Conservation (phyloP, 805 yeast species). For the Hanseniaspora clermontiae region DNA sequence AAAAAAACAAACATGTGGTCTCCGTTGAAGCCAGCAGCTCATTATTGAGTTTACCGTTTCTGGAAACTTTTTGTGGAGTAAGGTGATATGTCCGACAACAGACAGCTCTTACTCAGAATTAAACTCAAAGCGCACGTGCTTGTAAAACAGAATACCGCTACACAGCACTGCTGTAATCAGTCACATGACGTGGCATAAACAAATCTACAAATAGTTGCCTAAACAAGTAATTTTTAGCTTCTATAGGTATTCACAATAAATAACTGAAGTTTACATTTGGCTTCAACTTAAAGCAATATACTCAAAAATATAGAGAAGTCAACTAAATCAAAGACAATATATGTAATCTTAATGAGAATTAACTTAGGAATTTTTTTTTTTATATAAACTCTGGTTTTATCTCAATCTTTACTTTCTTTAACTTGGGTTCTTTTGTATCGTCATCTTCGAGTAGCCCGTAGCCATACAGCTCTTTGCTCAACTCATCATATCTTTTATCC, state of each 20-base stretch:
- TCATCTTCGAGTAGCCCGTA: background rate
- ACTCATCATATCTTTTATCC: constrained; percentile 1
- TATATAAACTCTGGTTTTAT: background rate
- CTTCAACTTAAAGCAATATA: too few relatives aligned
- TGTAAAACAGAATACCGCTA: background rate
- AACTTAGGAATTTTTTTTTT: too few relatives aligned
- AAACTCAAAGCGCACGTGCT: background rate
- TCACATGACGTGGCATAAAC: background rate
- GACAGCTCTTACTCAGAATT: background rate
- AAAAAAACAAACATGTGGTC: too few relatives aligned
- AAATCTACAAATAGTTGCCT: background rate
- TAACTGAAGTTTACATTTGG: background rate
- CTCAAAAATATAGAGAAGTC: too few relatives aligned
- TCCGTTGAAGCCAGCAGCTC: too few relatives aligned
- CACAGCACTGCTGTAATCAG: background rate
- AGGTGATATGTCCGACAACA: too few relatives aligned
- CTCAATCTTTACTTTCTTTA: background rate
- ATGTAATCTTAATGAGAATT: background rate
- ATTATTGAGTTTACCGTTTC: too few relatives aligned
- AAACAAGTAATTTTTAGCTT: too few relatives aligned
- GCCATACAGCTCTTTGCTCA: background rate
- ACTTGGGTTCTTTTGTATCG: background rate
- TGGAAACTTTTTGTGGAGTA: too few relatives aligned
- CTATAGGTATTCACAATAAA: too few relatives aligned
- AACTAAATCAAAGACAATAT: too few relatives aligned